phyloP scores from a whole-genome alignment of 2,329 filamentous ascomycete species.

The Neurospora sp. region DNA sequence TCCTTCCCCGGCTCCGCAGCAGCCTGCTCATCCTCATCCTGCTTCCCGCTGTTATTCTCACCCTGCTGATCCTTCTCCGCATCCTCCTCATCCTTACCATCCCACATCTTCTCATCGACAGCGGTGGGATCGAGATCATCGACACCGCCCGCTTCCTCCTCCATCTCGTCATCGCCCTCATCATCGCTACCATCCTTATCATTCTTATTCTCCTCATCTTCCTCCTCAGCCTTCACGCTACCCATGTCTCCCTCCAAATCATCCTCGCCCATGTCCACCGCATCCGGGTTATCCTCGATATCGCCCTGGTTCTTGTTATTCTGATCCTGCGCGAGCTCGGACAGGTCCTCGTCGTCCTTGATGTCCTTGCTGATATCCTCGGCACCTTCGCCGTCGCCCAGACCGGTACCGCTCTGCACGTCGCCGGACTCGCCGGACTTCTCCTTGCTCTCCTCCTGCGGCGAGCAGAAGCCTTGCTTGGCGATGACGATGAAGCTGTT shows the following conservation, averaged over 20 bases:
- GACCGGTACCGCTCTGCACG: constrained; percentile 80
- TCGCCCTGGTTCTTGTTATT: constrained; percentile 55
- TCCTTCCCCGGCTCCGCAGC: constrained; percentile 44
- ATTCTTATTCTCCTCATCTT: constrained; percentile 50
- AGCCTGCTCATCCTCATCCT: constrained; percentile 53
- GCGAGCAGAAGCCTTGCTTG: constrained; percentile 82
- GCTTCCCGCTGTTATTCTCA: constrained; percentile 59
- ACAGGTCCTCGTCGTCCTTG: constrained; percentile 82
- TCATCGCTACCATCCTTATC: constrained; percentile 51
- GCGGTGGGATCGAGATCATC: constrained; percentile 83
- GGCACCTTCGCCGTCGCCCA: constrained; percentile 88
- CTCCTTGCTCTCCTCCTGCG: constrained; percentile 67
- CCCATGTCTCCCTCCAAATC: constrained; percentile 82
- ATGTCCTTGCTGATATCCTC: constrained; percentile 99
- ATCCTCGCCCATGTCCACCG: constrained; percentile 84
- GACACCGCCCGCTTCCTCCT: constrained; percentile 84
- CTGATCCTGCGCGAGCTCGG: constrained; percentile 79
- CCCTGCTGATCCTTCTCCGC: constrained; percentile 75
- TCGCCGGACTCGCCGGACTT: constrained; percentile 63
- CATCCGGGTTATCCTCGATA: constrained; percentile 72
- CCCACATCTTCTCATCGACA: constrained; percentile 98
- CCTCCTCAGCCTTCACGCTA: constrained; percentile 49
- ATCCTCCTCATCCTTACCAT: constrained; percentile 70
- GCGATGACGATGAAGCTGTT: constrained; percentile 72
- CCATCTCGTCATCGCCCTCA: constrained; percentile 64